phyloP scores from a whole-genome alignment of 805 yeast species.

The Candida alai region DNA sequence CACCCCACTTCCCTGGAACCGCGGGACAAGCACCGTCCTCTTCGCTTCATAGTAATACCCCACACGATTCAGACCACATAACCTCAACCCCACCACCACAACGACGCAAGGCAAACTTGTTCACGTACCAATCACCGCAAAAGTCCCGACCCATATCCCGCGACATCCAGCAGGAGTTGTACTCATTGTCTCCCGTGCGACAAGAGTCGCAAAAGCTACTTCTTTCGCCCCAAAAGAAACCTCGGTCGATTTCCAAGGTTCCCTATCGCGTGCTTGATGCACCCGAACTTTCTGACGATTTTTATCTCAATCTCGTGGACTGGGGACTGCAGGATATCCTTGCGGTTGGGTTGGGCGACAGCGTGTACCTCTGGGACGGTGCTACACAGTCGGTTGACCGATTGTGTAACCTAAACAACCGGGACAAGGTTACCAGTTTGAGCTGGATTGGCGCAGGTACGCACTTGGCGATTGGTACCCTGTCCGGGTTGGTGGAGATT shows the following conservation, averaged over 20 bases:
- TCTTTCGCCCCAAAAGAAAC: conserved; percentile 76
- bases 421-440: conserved; percentile 75
- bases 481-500: conserved; percentile 82
- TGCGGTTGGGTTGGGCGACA: conserved; percentile 86
- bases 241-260: conserved; percentile 74
- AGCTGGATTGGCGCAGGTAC: conserved; percentile 95
- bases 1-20: neutral
- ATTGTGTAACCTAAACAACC: conserved; percentile 62
- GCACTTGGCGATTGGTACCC: conserved; percentile 90
- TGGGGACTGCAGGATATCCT: conserved; percentile 91
- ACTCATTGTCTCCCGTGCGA: conserved; percentile 82
- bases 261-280: conserved; percentile 95
- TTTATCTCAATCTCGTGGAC: conserved; percentile 85
- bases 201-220: conserved; percentile 79
- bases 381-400: conserved; percentile 76
- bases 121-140: conserved; percentile 72
- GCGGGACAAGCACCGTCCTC: neutral
- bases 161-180: conserved; percentile 68
- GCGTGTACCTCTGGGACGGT: conserved; percentile 91
- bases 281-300: conserved; percentile 91
- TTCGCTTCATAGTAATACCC: too few relatives aligned
- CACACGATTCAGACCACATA: conserved; percentile 15
- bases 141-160: conserved; percentile 56
- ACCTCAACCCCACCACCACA: conserved; percentile 42
- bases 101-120: conserved; percentile 52